These are phyloP conservation scores for Pythium grandisporangium DNA, from an alignment of 352 stramenopile species.

Conservation along the genomic window DNA sequence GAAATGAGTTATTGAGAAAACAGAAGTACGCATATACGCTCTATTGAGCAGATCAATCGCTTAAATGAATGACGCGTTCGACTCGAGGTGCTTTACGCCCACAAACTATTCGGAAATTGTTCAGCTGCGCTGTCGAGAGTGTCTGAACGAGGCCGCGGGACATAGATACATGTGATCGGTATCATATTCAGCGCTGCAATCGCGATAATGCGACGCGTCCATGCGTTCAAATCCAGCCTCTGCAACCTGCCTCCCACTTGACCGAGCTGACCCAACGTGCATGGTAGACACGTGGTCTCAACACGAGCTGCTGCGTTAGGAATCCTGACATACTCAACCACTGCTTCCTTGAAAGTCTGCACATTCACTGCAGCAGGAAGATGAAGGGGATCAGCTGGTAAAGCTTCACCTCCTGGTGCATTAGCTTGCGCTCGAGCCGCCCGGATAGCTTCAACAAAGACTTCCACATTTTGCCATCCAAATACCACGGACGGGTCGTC, in stretches of 20 bases:
- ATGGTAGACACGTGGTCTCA: not conserved
- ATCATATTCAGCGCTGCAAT: slow-evolving; percentile 1
- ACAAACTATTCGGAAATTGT: slow-evolving; percentile 6
- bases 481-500: slow-evolving; percentile 4
- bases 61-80: too few species aligned
- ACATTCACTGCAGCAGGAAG: not conserved
- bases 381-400: not conserved
- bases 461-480: slow-evolving; percentile 1
- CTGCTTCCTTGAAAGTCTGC: not conserved
- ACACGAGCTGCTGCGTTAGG: not conserved
- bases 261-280: not conserved
- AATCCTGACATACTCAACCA: not conserved
- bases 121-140: not conserved
- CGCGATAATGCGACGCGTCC: not conserved
- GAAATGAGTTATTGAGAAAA: too few species aligned
- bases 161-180: slow-evolving; percentile 2
- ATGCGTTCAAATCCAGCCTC: not conserved
- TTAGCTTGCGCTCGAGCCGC: not conserved
- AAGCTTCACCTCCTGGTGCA: not conserved
- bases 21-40: too few species aligned
- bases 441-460: not conserved
- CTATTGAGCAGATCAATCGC: too few species aligned
- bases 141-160: slow-evolving; percentile 1
- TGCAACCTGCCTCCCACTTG: not conserved
- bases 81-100: too few species aligned